phyloP scores from a whole-genome alignment of 768 basidiomycete species.

The Naganishia vishniacii region DNA sequence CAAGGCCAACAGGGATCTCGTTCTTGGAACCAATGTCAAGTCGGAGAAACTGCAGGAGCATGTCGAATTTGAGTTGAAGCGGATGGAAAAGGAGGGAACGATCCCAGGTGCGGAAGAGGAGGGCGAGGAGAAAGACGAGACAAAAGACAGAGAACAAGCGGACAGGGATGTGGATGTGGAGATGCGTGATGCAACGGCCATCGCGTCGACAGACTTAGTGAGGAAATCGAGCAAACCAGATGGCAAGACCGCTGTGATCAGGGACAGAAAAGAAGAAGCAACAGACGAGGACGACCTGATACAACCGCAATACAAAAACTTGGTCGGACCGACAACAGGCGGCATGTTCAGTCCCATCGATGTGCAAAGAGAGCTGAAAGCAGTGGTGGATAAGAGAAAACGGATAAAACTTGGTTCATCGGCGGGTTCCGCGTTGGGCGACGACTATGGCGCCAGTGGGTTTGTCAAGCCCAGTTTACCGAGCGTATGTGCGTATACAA shows the following conservation, averaged over 20 bases:
- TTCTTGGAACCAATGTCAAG: not conserved
- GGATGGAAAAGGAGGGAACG: conserved; percentile 38
- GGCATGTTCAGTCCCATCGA: conserved; percentile 76
- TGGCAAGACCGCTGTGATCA: no score
- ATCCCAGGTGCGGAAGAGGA: conserved; percentile 50
- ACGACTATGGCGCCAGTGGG: conserved; percentile 13
- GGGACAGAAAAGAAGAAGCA: no score
- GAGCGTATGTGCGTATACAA: conserved; percentile 88
- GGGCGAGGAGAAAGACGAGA: conserved; percentile 3
- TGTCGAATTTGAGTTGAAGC: conserved; percentile 11
- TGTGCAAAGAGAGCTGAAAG: conserved; percentile 82
- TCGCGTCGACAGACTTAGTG: conserved; percentile 2
- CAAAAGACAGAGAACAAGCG: conserved; percentile 17
- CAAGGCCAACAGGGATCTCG: not conserved
- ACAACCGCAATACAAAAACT: conserved; percentile 25
- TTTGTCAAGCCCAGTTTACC: conserved; percentile 59
- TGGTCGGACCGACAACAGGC: conserved; percentile 50
- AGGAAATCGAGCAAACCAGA: conserved; percentile 7
- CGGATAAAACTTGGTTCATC: conserved; percentile 75
- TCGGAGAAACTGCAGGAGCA: conserved; percentile 11
- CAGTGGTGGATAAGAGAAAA: conserved; percentile 81
- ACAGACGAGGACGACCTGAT: conserved; percentile 9
- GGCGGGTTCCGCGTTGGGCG: conserved; percentile 40
- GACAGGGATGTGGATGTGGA: conserved; percentile 51
- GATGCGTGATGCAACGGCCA: conserved; percentile 20